Evolutionary conservation across 805 yeast species (phyloP).

Genomic region (Saturnispora dispora): DNA sequence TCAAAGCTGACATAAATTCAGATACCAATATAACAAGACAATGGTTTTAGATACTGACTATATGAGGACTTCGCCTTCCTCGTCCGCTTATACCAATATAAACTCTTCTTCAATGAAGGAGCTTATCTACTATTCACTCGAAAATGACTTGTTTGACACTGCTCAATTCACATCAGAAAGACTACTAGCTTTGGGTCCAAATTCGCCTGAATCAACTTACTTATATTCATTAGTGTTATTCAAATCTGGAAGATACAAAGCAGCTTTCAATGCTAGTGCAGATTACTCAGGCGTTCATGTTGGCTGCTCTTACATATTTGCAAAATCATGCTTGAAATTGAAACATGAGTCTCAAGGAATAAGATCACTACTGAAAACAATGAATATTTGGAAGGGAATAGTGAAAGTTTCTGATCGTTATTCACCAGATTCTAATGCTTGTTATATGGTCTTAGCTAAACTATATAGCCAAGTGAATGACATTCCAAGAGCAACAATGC

Average conservation of each 20-base stretch:
- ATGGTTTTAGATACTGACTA: not conserved
- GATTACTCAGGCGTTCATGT: constrained; percentile 38
- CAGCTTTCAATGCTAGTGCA: constrained; percentile 48
- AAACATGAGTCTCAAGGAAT: constrained; percentile 55
- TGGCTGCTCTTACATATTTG: constrained; percentile 73
- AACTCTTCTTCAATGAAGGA: constrained; percentile 29
- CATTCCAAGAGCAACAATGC: constrained; percentile 51
- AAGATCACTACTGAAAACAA: constrained; percentile 34
- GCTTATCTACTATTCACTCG: constrained; percentile 59
- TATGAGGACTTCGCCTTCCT: not conserved
- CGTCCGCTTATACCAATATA: not conserved
- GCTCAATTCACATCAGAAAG: constrained; percentile 88
- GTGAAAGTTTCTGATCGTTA: constrained; percentile 11
- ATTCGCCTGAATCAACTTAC: constrained; percentile 52
- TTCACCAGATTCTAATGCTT: constrained; percentile 61
- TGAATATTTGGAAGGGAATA: constrained; percentile 29
- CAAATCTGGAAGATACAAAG: constrained; percentile 48
- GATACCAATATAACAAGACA: not conserved
- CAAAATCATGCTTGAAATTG: constrained; percentile 52
- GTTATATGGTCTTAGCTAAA: constrained; percentile 62
- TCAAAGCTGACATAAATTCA: not conserved
- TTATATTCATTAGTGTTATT: constrained; percentile 60
- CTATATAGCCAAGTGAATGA: constrained; percentile 53
- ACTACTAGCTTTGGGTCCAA: constrained; percentile 47
- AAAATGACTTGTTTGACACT: constrained; percentile 55